A percentile compares a stretch with the other conserved stretches of the same genome.
These are phyloP conservation scores for Myrica gale DNA, from an alignment of 306 rosid genomes.

Conservation along the genomic window DNA sequence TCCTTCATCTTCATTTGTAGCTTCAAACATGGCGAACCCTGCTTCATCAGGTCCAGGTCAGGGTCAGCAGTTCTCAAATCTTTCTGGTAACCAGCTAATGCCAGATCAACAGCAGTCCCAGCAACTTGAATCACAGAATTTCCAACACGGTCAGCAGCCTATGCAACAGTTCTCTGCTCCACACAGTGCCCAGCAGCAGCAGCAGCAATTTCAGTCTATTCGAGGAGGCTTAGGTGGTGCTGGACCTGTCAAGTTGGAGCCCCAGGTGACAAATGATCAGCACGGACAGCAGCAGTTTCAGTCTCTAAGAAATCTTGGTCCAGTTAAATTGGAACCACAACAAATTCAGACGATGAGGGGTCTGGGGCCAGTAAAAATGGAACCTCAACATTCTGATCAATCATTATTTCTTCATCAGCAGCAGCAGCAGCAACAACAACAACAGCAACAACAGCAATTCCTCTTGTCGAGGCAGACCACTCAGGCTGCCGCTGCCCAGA, in stretches of 20 bases:
- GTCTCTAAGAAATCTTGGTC: slow-evolving; percentile 55
- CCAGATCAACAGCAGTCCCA: slow-evolving; percentile 81
- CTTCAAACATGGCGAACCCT: slow-evolving; percentile 61
- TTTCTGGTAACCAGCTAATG: slow-evolving; percentile 65
- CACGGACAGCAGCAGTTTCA: slow-evolving; percentile 78
- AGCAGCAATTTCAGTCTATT: slow-evolving; percentile 74
- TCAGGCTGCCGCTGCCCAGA: slow-evolving; percentile 89
- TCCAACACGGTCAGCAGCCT: slow-evolving; percentile 80
- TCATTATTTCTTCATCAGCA: slow-evolving; percentile 73
- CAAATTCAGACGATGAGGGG: slow-evolving; percentile 60
- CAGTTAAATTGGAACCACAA: slow-evolving; percentile 81
- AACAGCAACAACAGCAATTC: slow-evolving; percentile 66
- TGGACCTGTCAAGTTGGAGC: slow-evolving; percentile 81
- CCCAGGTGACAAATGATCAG: slow-evolving; percentile 72
- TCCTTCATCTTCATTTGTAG: slow-evolving; percentile 58
- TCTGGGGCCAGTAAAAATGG: slow-evolving; percentile 64
- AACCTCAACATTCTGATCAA: slow-evolving; percentile 78
- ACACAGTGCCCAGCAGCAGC: slow-evolving; percentile 63
- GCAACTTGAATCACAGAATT: slow-evolving; percentile 71
- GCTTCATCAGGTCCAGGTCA: slow-evolving; percentile 76
- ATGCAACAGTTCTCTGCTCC: slow-evolving; percentile 84
- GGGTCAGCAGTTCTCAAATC: slow-evolving; percentile 74
- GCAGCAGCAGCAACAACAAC: slow-evolving; percentile 49
- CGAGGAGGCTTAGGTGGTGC: slow-evolving; percentile 68
- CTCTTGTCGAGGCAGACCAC: slow-evolving; percentile 86